Base-by-base conservation (phyloP, 768 basidiomycete genomes). In the Punctularia strigosozonata region DNA sequence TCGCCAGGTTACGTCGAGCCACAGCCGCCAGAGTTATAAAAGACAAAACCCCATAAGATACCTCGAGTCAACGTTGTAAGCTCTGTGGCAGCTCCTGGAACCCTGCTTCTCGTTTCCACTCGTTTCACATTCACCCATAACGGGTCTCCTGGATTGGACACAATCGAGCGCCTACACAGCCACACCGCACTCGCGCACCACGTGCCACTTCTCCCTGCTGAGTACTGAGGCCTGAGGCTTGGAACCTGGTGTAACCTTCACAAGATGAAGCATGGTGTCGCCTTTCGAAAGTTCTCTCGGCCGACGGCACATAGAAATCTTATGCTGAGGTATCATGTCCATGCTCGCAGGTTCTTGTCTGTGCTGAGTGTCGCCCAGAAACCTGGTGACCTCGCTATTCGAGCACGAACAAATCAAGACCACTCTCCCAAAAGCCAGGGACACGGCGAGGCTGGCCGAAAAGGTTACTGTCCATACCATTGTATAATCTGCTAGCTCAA, bases 381-480 rank as follows among this genome's bases (percentile, higher is more conserved):
- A 97, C 60, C 65, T 99, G 38, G 92, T 99, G 45, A 86, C 90
- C 19, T 91, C 90, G 4, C 71, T 98, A 24, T 73, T 99, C 41
- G 78, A 97, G 53, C 90, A 98, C 61, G 89, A 95, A 53, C 85
- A 88, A 54, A 89, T 99, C 55, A 82, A 85, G 58, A 98, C 95
- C 5, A 99, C 95, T 0, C 62, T 97, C 13, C 82, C 94, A 23
- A 98, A 97, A 59, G 95, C 95, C 2, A 81, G 84, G 55, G 91
- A 95, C 50, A 65, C 91, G 4, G 88, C 88, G 12, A 71, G 89
- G 48, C 64, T 97, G 38, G 92, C 91, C 13, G 94, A 99, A 54
- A 92, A 94, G 78, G 91, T 81, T 42, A 17, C 50, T 14, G 20
- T 14, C 19, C 21, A 37, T 31, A 19, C 21, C 23, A 15, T 17